These are phyloP conservation scores for Austropuccinia psidii DNA, from an alignment of 1,284 basidiomycete genomes.

Conservation along the genomic window DNA sequence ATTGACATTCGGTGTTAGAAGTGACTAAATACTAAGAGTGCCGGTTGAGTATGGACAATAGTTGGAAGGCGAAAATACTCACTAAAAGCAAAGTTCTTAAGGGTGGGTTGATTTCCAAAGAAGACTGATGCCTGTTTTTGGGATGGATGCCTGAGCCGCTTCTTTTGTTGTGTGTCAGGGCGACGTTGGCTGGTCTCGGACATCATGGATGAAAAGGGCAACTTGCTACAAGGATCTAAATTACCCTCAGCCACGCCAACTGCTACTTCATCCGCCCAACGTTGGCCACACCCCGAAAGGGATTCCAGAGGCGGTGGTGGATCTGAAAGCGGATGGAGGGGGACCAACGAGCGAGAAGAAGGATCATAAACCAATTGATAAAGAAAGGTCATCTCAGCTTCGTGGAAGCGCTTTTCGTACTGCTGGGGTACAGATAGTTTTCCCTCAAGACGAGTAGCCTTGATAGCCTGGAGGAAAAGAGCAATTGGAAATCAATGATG, in stretches of 20 bases:
- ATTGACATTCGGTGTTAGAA: too few relatives aligned
- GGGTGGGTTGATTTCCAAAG: conserved; percentile 15
- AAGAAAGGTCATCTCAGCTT: conserved; percentile 60
- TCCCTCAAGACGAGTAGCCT: conserved; percentile 70
- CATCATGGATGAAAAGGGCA: background rate
- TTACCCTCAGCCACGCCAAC: conserved; percentile 29
- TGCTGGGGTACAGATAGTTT: conserved; percentile 68
- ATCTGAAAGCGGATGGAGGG: conserved; percentile 58
- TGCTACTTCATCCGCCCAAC: conserved; percentile 20
- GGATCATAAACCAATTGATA: conserved; percentile 93
- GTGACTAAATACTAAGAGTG: too few relatives aligned
- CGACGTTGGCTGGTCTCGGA: background rate
- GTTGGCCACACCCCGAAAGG: conserved; percentile 10
- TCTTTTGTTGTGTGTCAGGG: background rate
- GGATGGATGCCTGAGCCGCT: background rate
- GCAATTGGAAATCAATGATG: background rate
- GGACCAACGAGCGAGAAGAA: conserved; percentile 57
- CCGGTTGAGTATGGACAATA: too few relatives aligned
- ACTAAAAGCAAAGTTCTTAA: conserved; percentile 34
- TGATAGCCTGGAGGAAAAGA: conserved; percentile 52
- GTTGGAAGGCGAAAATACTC: background rate
- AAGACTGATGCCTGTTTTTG: conserved; percentile 3
- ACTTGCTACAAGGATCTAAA: conserved; percentile 14
- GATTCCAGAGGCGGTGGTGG: background rate
- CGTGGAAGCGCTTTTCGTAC: conserved; percentile 51